Conservation (phyloP, 192 early-diverging fungal genomes). For the Linnemannia zychae region DNA sequence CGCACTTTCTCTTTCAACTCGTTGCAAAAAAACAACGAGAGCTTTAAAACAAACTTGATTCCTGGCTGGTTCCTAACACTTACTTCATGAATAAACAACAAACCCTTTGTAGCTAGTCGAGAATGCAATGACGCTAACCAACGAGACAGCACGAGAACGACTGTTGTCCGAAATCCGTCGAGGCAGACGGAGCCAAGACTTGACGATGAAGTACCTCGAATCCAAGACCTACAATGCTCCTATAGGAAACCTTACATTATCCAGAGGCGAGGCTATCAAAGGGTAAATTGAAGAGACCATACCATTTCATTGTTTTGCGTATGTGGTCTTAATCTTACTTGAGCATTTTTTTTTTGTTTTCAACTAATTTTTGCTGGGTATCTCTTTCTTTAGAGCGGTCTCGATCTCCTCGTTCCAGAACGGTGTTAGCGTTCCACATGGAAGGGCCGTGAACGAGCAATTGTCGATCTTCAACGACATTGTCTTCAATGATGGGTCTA, state of each 20-base stretch:
- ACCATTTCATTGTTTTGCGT: not conserved
- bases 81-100: not conserved
- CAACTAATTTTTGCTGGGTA: not conserved
- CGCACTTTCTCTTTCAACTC: not conserved
- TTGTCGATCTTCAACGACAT: conserved; percentile 25
- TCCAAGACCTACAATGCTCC: conserved; percentile 16
- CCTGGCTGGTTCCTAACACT: no score
- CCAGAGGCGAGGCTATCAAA: not conserved
- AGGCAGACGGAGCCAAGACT: conserved; percentile 27
- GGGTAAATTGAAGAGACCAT: not conserved
- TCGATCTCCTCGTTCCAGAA: conserved; percentile 38
- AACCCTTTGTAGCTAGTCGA: conserved; percentile 17
- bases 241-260: conserved; percentile 17
- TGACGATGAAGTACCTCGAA: conserved; percentile 18
- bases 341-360: not conserved
- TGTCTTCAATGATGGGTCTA: conserved; percentile 20
- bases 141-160: not conserved
- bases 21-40: not conserved
- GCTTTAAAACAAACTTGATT: no score
- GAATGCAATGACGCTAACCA: conserved; percentile 7
- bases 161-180: conserved; percentile 1
- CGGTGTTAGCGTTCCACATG: conserved; percentile 15
- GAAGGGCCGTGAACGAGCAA: not conserved
- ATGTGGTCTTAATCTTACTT: not conserved
- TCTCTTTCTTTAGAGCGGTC: not conserved